A percentile compares a stretch with the other conserved stretches of the same genome.
These are phyloP conservation scores for Brassica nigra DNA, from an alignment of 345 rosid species.

Conservation along the genomic window DNA sequence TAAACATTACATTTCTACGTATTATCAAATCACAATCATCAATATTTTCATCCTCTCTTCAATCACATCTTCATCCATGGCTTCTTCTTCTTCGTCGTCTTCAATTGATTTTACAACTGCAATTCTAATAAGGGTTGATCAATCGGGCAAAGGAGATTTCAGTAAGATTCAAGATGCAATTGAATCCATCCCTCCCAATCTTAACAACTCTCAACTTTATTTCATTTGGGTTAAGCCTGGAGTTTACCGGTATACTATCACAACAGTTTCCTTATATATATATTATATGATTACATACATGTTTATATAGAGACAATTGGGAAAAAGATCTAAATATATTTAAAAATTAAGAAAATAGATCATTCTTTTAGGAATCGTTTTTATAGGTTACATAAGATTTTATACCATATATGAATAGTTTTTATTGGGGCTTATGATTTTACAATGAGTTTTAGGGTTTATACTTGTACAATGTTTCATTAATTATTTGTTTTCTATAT, in stretches of 20 bases:
- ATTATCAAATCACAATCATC: background rate
- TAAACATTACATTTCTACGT: conserved; percentile 3
- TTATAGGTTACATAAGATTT: background rate
- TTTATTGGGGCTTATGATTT: background rate
- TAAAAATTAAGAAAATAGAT: background rate
- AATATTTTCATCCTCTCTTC: conserved; percentile 23
- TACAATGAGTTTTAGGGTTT: background rate
- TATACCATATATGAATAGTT: background rate
- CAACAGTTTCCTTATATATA: background rate
- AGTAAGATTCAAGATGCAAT: conserved; percentile 68
- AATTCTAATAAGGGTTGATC: conserved; percentile 62
- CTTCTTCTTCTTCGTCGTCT: conserved; percentile 29
- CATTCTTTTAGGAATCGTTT: background rate
- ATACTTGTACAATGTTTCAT: background rate
- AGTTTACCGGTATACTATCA: conserved; percentile 52
- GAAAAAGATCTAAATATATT: background rate
- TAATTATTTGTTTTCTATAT: background rate
- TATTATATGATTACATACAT: background rate
- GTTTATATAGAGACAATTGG: background rate
- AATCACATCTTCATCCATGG: conserved; percentile 32
- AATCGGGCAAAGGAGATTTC: conserved; percentile 69
- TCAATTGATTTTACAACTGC: conserved; percentile 45
- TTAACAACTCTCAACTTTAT: conserved; percentile 43
- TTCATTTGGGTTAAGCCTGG: conserved; percentile 73
- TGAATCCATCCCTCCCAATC: conserved; percentile 57